Evolutionary conservation across 352 stramenopile genomes (phyloP).

Genomic region (Phytophthora podocarpi): DNA sequence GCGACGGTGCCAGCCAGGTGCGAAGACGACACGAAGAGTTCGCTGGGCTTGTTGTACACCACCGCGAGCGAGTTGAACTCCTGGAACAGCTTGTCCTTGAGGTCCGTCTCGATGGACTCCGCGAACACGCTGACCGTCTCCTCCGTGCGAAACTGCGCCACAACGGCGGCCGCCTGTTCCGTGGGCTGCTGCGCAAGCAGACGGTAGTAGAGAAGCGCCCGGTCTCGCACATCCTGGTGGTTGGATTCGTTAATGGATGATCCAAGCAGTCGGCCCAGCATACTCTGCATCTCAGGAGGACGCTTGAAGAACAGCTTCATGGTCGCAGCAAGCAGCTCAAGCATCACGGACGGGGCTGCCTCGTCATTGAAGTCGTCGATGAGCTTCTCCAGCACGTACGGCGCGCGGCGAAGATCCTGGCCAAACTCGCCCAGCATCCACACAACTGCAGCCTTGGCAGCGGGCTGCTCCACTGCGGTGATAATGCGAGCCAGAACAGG

Average conservation of each 20-base stretch:
- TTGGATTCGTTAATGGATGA: conserved; percentile 95
- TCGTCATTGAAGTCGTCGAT: conserved; percentile 95
- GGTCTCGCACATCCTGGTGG: conserved; percentile 96
- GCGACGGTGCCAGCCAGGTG: conserved; percentile 44
- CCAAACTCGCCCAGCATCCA: conserved; percentile 98
- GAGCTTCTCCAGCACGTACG: conserved; percentile 97
- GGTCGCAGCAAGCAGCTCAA: conserved; percentile 94
- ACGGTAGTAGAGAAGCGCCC: conserved; percentile 98
- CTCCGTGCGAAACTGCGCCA: conserved; percentile 78
- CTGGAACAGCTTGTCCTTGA: conserved; percentile 90
- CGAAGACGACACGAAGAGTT: conserved; percentile 94
- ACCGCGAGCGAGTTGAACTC: conserved; percentile 99
- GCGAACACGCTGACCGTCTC: conserved; percentile 88
- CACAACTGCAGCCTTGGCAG: conserved; percentile 94
- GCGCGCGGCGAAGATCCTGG: conserved; percentile 90
- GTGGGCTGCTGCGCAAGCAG: conserved; percentile 93
- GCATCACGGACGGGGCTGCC: conserved; percentile 87
- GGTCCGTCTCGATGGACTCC: conserved; percentile 83
- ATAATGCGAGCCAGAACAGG: conserved; percentile 83
- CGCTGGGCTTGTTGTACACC: conserved; percentile 96
- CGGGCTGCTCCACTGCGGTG: conserved; percentile 67
- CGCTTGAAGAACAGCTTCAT: conserved; percentile 99
- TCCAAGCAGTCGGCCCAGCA: conserved; percentile 95
- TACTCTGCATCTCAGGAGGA: conserved; percentile 97
- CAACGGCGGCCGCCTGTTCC: conserved; percentile 89